These are phyloP conservation scores for Cydonia oblonga DNA, from an alignment of 331 rosid species.

Conservation along the genomic window DNA sequence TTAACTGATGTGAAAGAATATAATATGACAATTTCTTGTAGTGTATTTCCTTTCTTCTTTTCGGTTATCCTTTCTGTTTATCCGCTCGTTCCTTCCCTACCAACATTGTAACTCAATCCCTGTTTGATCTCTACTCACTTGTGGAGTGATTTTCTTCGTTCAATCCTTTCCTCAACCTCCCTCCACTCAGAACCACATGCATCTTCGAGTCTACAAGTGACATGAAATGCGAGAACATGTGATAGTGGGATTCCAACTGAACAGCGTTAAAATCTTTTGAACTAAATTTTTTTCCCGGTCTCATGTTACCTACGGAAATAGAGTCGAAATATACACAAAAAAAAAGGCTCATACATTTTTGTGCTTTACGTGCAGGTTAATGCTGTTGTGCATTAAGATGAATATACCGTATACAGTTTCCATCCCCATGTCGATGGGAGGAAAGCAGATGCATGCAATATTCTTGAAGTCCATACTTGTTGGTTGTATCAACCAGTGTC, in stretches of 20 bases:
- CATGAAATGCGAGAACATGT: neutral
- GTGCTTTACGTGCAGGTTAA: slow-evolving; percentile 10
- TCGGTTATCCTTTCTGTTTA: too few species aligned
- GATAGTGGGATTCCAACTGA: neutral
- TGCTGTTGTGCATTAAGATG: neutral
- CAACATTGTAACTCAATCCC: neutral
- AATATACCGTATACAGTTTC: neutral
- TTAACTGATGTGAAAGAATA: too few species aligned
- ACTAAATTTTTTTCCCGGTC: neutral
- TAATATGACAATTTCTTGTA: too few species aligned
- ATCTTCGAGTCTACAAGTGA: neutral
- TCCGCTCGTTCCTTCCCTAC: too few species aligned
- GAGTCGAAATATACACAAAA: neutral
- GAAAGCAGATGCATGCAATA: neutral
- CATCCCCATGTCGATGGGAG: slow-evolving; percentile 8
- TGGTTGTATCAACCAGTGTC: neutral
- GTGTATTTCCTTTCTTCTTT: too few species aligned
- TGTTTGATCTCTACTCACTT: neutral
- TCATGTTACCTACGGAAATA: too few species aligned
- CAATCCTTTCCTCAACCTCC: neutral
- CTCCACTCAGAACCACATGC: neutral
- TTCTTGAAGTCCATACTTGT: neutral
- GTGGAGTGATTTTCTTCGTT: too few species aligned
- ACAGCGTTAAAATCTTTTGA: neutral
- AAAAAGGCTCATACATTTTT: neutral